phyloP scores from a whole-genome alignment of 305 asterid species.

The Fraxinus floribunda region DNA sequence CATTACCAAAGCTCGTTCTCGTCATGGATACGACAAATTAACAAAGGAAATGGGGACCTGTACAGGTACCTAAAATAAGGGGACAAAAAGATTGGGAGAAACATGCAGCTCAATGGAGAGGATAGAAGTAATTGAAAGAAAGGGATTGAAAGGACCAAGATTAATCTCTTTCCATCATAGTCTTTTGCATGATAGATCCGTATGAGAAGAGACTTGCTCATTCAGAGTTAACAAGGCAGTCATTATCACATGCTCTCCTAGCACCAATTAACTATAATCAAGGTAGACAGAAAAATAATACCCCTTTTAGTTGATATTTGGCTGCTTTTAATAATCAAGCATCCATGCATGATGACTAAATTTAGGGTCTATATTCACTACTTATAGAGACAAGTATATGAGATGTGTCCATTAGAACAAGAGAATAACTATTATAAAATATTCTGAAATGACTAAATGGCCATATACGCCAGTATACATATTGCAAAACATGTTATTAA shows the following conservation, averaged over 20 bases:
- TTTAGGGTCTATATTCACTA: background rate
- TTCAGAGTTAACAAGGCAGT: slow-evolving; percentile 2
- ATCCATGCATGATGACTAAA: background rate
- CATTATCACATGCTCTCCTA: slow-evolving; percentile 4
- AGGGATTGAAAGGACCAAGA: slow-evolving; percentile 2
- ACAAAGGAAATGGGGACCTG: background rate
- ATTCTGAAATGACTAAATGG: background rate
- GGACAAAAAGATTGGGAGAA: background rate
- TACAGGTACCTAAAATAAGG: background rate
- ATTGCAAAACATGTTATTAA: slow-evolving; percentile 1
- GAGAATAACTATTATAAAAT: background rate
- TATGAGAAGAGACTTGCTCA: slow-evolving; percentile 11
- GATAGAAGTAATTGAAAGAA: background rate
- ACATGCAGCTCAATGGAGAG: background rate
- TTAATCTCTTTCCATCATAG: background rate
- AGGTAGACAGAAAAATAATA: background rate
- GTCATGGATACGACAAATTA: background rate
- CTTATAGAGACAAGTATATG: background rate
- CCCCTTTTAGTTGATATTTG: slow-evolving; percentile 5
- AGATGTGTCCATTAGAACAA: background rate
- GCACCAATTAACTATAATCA: background rate
- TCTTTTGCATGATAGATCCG: slow-evolving; percentile 12
- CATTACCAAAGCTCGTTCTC: background rate
- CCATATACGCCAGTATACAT: background rate
- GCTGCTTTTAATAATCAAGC: slow-evolving; percentile 5